Conservation (phyloP, 1,284 basidiomycete species). For the Paramarasmius palmivorus region DNA sequence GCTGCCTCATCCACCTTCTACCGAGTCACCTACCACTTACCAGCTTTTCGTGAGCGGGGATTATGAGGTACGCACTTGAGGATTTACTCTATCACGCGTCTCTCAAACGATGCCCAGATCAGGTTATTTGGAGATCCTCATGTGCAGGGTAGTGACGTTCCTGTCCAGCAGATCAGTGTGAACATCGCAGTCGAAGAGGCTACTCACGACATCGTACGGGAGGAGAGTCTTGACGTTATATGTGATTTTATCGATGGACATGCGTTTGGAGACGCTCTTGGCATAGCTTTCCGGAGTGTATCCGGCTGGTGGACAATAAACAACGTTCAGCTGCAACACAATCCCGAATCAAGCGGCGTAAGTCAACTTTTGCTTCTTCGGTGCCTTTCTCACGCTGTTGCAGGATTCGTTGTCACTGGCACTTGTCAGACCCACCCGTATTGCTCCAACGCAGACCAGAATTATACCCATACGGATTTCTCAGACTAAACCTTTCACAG, state of each 20-base stretch:
- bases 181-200: slow-evolving; percentile 39
- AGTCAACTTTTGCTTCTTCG: slow-evolving; percentile 6
- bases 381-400: background rate
- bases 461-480: slow-evolving; percentile 50
- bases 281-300: slow-evolving; percentile 56
- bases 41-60: slow-evolving; percentile 64
- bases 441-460: slow-evolving; percentile 64
- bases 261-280: slow-evolving; percentile 66
- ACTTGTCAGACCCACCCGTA: slow-evolving; percentile 36
- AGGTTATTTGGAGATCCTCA: slow-evolving; percentile 76
- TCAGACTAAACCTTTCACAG: slow-evolving; percentile 36
- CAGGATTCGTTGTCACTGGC: slow-evolving; percentile 30
- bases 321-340: slow-evolving; percentile 19
- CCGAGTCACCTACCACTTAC: slow-evolving; percentile 43
- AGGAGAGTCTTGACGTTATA: slow-evolving; percentile 52
- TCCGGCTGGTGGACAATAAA: slow-evolving; percentile 55
- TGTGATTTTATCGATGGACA: slow-evolving; percentile 69
- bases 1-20: slow-evolving; percentile 48
- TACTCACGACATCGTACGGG: slow-evolving; percentile 31
- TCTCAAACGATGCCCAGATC: slow-evolving; percentile 46
- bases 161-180: slow-evolving; percentile 53
- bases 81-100: background rate
- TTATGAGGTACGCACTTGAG: slow-evolving; percentile 58
- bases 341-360: slow-evolving; percentile 17
- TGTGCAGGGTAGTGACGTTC: slow-evolving; percentile 37